These are phyloP conservation scores for Akanthomyces muscarius DNA, from an alignment of 2,329 filamentous ascomycete species.

Conservation along the genomic window DNA sequence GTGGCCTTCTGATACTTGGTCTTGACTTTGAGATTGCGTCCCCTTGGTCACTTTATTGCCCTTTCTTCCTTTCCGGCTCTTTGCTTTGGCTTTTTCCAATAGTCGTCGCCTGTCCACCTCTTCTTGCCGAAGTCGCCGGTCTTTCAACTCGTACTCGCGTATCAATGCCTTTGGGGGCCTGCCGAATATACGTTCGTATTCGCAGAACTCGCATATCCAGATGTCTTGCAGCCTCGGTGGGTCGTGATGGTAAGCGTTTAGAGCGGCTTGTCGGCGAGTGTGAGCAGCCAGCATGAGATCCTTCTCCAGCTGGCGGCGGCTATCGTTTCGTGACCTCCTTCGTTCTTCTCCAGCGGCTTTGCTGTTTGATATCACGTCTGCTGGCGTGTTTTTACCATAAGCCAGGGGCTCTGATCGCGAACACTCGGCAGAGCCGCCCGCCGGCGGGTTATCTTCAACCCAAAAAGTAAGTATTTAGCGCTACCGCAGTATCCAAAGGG, in stretches of 20 bases:
- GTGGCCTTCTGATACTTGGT: constrained; percentile 25
- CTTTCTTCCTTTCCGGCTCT: constrained; percentile 86
- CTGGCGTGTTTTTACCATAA: constrained; percentile 18
- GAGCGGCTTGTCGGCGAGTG: constrained; percentile 71
- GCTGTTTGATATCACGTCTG: constrained; percentile 16
- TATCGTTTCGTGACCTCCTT: constrained; percentile 46
- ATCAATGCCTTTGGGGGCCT: constrained; percentile 79
- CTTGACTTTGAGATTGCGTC: constrained; percentile 21
- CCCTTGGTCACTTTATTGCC: constrained; percentile 52
- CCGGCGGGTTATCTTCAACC: constrained; percentile 14
- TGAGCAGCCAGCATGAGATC: constrained; percentile 72
- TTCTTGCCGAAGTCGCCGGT: constrained; percentile 76
- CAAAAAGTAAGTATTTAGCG: neutral
- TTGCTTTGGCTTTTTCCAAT: constrained; percentile 90
- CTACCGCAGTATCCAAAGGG: no score
- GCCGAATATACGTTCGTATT: constrained; percentile 96
- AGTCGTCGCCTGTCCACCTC: constrained; percentile 81
- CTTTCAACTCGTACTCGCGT: constrained; percentile 89
- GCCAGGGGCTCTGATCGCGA: neutral
- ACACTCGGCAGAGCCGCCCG: constrained; percentile 22
- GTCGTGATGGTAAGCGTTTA: constrained; percentile 71
- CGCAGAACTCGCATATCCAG: constrained; percentile 98
- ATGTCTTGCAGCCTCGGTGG: constrained; percentile 68
- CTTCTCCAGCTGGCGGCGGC: constrained; percentile 62
- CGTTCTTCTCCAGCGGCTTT: neutral